Base-by-base conservation (phyloP, 768 basidiomycete genomes). In the Cyclocybe aegerita region DNA sequence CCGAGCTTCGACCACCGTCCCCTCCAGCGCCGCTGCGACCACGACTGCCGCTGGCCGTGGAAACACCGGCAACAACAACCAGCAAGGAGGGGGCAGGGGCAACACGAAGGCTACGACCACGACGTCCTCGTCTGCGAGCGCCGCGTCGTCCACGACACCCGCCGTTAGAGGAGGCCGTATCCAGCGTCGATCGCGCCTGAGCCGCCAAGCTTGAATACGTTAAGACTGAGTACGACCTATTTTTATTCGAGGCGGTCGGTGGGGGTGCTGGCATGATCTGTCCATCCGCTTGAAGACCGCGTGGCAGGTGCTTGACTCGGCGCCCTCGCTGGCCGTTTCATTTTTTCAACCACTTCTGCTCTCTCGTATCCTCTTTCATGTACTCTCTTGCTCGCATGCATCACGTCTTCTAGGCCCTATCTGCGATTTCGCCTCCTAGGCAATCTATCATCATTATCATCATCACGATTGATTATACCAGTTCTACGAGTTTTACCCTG, bases 401-500 rank as follows among this genome's bases (percentile, higher is more conserved):
- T 39, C 14, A 23, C 37, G 47, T 45, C 40, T 48, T 39, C 44
- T 46, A 47, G 40, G 34, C 39, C 37, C 35, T 49, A 43, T 58
- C 56, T 16, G 56, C 48, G 54, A 54, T 50, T 51, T 41, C 37
- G 30, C 43, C 39, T 53, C 39, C 46, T 32, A 17, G 48, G 36
- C 36, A 40, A 40, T 43, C 23, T 42, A 41, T 29, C 36, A 42
- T 16, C 37, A 46, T 14, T 48, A 39, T 50, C 34, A 34, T 51
- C 43, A 16, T 30, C 17, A 46, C 37, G 42, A 29, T 32, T 51
- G 38, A 50, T 40, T 33, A 59, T 58, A 58, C 56, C 54, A 49
- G 47, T 50, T 48, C 46, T 9, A 43, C 39, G 49, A 50, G 14
- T 36, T 46, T 53, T 35, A 38, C 46, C 34, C n/a, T 16, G 15